These are phyloP conservation scores for Fusarium pseudocircinatum DNA, from an alignment of 2,329 filamentous ascomycete species.

Conservation along the genomic window DNA sequence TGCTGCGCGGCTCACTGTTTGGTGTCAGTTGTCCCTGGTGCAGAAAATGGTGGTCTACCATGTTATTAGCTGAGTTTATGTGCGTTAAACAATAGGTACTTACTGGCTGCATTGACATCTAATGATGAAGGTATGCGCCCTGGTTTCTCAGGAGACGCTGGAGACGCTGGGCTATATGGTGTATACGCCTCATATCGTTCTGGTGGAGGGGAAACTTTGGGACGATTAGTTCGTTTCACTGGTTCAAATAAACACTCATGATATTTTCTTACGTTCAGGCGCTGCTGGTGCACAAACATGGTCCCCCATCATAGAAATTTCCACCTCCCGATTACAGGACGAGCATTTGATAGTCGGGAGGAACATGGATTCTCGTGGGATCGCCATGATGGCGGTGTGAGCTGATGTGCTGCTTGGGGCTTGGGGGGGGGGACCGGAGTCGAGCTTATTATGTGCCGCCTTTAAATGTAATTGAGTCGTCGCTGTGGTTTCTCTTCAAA, in stretches of 20 bases:
- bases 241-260: slow-evolving; percentile 1
- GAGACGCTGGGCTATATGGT: slow-evolving; percentile 36
- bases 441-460: neutral
- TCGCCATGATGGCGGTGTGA: slow-evolving; percentile 53
- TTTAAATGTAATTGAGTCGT: slow-evolving; percentile 18
- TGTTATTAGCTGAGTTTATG: slow-evolving; percentile 40
- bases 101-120: slow-evolving; percentile 65
- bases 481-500: neutral
- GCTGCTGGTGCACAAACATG: slow-evolving; percentile 73
- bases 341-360: slow-evolving; percentile 91
- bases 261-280: slow-evolving; percentile 56
- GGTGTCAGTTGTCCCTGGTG: slow-evolving; percentile 70
- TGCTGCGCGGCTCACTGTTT: slow-evolving; percentile 68
- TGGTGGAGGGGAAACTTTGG: slow-evolving; percentile 52
- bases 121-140: slow-evolving; percentile 57
- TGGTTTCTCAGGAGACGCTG: slow-evolving; percentile 48
- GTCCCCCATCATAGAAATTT: slow-evolving; percentile 87
- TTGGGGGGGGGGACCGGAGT: neutral
- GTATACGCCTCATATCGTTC: slow-evolving; percentile 45
- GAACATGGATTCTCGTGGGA: slow-evolving; percentile 71
- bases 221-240: slow-evolving; percentile 8
- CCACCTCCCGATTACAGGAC: slow-evolving; percentile 78
- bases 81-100: slow-evolving; percentile 34
- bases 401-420: neutral
- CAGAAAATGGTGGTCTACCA: slow-evolving; percentile 63